Base-by-base conservation (phyloP, 441 rosid species). In the Manihot esculenta region DNA sequence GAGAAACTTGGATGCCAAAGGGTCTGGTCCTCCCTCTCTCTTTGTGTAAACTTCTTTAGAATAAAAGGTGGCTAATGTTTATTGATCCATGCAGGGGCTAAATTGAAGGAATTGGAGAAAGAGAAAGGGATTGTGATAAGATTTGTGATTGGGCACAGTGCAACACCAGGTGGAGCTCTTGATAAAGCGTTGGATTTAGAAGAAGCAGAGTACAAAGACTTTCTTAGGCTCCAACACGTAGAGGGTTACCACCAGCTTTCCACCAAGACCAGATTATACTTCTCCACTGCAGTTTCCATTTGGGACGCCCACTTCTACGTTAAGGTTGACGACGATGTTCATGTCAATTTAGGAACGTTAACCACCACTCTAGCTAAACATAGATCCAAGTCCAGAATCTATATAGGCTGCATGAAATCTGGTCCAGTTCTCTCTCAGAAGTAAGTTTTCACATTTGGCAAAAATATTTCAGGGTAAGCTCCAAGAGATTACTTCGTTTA, bases 331-430 rank as follows among this genome's bases (percentile, higher is more conserved):
- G 99, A 92, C 47, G 97, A 94, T 75, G 85, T 94, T 65, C 99
- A 94, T 79, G 76, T 94, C 48, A 94, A 94, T 68, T 45, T 89
- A 55, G 94, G 97, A 1, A 82, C 68, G 86, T 74, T 93, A 14
- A 83, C 26, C 21, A 84, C 73, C 27, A 78, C 88, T 3, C 81
- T 93, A 14, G 86, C 89, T 0, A 81, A 72, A 49, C 60, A 91
- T 75, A 80, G 92, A 53, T 72, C 85, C 54, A 93, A 84, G 75
- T 90, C 94, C 0, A 79, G 93, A 70, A 75, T 86, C 20, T 93
- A 91, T 70, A 88, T 93, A 11, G 98, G 98, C 1, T 93, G 98
- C 84, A 93, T 93, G 98, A 93, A 91, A 68, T 91, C 98, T 2
- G 97, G 98, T 2, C 97, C 98, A 1, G 96, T 93, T 70, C 87